A percentile compares a stretch with the other conserved stretches of the same genome.
These are phyloP conservation scores for Baudoinia panamericana DNA, from an alignment of 495 filamentous ascomycete species.

Conservation along the genomic window DNA sequence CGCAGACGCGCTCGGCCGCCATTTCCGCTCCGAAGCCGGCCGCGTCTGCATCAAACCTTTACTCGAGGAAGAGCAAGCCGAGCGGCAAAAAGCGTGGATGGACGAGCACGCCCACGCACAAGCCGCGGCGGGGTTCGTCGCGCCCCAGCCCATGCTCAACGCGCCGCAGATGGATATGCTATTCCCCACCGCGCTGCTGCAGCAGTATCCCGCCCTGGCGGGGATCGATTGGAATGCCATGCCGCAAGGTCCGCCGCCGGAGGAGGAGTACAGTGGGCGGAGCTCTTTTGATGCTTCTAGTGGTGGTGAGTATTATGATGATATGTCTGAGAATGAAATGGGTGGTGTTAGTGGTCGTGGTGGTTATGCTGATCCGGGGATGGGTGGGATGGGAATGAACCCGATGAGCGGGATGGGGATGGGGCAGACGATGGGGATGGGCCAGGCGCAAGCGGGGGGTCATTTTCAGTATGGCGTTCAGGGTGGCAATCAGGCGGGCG, in stretches of 20 bases:
- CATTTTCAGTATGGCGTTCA: constrained; percentile 1
- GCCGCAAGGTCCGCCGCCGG: constrained; percentile 34
- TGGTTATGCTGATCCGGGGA: constrained; percentile 4
- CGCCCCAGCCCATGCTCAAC: constrained; percentile 15
- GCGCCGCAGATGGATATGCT: constrained; percentile 12
- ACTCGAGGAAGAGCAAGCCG: constrained; percentile 64
- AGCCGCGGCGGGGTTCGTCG: constrained; percentile 23
- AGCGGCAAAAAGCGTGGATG: constrained; percentile 53
- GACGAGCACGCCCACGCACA: constrained; percentile 49
- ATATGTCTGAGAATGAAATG: constrained; percentile 23
- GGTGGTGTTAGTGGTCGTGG: no score
- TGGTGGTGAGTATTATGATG: constrained; percentile 43
- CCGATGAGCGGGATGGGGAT: neutral
- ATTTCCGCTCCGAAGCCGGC: constrained; percentile 92
- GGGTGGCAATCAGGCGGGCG: constrained; percentile 7
- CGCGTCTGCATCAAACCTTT: constrained; percentile 92
- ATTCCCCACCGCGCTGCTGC: constrained; percentile 73
- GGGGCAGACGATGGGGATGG: neutral
- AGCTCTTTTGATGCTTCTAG: constrained; percentile 84
- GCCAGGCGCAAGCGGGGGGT: neutral
- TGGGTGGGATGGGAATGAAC: neutral
- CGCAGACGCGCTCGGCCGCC: constrained; percentile 88
- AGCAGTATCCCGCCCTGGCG: constrained; percentile 83
- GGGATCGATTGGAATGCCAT: constrained; percentile 59
- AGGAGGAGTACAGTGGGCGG: constrained; percentile 62